Evolutionary conservation across 371 early-diverging fungal species (phyloP).

Genomic region (Chytridiales sp.): DNA sequence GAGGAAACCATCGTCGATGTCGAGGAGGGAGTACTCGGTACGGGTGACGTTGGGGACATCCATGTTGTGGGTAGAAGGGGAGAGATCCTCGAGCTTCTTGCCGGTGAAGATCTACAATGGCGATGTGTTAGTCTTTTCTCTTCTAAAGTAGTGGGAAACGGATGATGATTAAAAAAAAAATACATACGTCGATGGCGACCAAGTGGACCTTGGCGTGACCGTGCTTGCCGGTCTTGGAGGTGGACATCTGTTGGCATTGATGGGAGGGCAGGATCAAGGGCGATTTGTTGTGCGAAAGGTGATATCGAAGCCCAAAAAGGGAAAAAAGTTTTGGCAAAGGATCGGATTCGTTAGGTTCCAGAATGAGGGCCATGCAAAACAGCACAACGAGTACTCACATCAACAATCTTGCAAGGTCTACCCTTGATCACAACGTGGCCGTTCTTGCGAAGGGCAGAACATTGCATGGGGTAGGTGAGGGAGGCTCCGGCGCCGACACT

Average conservation of each 20-base stretch:
- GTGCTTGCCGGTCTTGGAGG: constrained; percentile 89
- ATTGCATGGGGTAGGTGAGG: constrained; percentile 93
- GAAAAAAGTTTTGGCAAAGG: neutral
- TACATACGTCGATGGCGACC: constrained; percentile 76
- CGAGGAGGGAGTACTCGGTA: constrained; percentile 79
- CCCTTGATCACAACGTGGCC: constrained; percentile 97
- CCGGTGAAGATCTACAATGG: constrained; percentile 81
- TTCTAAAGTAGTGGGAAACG: neutral
- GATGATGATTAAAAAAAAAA: neutral
- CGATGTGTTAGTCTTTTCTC: neutral
- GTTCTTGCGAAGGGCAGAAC: constrained; percentile 98
- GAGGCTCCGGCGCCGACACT: constrained; percentile 74
- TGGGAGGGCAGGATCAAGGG: too few species aligned
- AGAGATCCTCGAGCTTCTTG: constrained; percentile 94
- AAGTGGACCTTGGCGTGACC: constrained; percentile 99
- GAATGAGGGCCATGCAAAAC: constrained; percentile 92
- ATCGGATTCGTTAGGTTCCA: constrained; percentile 25
- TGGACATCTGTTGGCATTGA: too few species aligned
- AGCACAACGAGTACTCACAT: constrained; percentile 38
- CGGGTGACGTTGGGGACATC: constrained; percentile 94
- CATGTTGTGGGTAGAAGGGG: constrained; percentile 99
- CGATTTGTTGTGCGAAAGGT: too few species aligned
- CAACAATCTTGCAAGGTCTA: constrained; percentile 98
- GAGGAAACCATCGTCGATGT: constrained; percentile 93
- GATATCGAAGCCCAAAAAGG: neutral